These are phyloP conservation scores for Elaeis oleifera DNA, from an alignment of 202 grass and related monocot genomes.

Conservation along the genomic window DNA sequence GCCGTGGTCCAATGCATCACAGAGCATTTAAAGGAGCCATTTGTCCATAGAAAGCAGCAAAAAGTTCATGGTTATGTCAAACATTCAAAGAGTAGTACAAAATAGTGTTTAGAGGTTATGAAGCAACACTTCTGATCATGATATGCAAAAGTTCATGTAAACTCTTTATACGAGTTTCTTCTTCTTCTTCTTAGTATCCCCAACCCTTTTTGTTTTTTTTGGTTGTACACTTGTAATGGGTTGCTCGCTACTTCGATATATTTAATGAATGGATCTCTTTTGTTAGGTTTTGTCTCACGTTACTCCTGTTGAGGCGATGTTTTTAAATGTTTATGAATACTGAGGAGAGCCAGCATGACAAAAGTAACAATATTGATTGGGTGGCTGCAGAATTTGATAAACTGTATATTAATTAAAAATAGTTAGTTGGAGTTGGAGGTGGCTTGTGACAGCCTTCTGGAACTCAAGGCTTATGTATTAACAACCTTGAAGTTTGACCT, in stretches of 20 bases:
- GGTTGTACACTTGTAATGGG: no score
- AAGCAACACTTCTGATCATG: conserved; percentile 16
- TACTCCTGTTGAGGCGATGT: no score
- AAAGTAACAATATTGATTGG: conserved; percentile 11
- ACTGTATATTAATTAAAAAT: conserved; percentile 55
- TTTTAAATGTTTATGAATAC: conserved; percentile 2
- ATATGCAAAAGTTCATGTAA: neutral
- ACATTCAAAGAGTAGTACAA: conserved; percentile 28
- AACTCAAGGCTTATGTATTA: neutral
- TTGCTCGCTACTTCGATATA: no score
- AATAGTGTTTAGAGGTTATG: conserved; percentile 7
- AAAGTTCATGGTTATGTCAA: conserved; percentile 7
- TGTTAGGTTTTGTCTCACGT: no score
- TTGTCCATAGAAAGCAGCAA: conserved; percentile 17
- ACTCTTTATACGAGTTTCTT: no score
- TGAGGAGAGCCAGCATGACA: conserved; percentile 26
- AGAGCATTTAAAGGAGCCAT: conserved; percentile 12
- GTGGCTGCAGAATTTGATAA: conserved; percentile 24
- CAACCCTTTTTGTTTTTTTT: no score
- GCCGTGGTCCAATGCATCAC: conserved; percentile 35
- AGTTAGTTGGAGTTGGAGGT: conserved; percentile 50
- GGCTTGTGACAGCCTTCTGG: conserved; percentile 34
- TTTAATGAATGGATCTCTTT: no score
- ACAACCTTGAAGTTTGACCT: no score
- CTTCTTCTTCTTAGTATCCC: no score